Evolutionary conservation across 441 rosid genomes (phyloP), one percentile per base, ranked within the genome.

Genomic region (Mallotus japonicus): DNA sequence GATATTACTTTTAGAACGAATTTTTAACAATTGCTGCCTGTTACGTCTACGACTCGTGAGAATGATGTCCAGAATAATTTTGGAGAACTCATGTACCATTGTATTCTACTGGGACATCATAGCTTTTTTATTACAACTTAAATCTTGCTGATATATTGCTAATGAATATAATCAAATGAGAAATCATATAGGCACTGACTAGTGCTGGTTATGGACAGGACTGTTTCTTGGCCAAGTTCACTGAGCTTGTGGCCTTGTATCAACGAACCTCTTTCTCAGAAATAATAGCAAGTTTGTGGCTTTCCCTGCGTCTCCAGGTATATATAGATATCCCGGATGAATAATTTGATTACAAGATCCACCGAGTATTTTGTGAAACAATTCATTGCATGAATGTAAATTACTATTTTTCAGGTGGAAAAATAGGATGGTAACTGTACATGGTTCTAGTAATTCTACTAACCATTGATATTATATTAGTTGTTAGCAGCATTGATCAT

Each of bases 261-360:
- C 97, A 91, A 76, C 81, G 82, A 83, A 95, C 99, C 72, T 91
- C 97, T 37, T 89, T 84, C 84, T 85, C 97, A 1, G 99, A 91
- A 85, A 80, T 82, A 53, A 85, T 79, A 73, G 96, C 96, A 60
- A 93, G 96, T 83, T 87, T 93, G 82, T 95, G 98, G 99, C 98
- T 95, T 80, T 91, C 98, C 67, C 77, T 95, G 79, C 98, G 92
- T 74, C 99, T 95, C 74, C 98, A 95, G 98, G 99, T 93, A 88
- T 73, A 68, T 75, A 47, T 58, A 28, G 3, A 5, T 8, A 42
- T 42, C 9, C 8, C 0, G 10, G 46, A 28, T 50, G 46, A 65
- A 54, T 50, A 15, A 62, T 19, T 50, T 66, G 64, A 46, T 22
- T 71, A 20, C 34, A 20, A 15, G 44, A 34, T 50, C 22, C 50